Conservation (phyloP, 192 early-diverging fungal species). For the Backusella tarrabulga region DNA sequence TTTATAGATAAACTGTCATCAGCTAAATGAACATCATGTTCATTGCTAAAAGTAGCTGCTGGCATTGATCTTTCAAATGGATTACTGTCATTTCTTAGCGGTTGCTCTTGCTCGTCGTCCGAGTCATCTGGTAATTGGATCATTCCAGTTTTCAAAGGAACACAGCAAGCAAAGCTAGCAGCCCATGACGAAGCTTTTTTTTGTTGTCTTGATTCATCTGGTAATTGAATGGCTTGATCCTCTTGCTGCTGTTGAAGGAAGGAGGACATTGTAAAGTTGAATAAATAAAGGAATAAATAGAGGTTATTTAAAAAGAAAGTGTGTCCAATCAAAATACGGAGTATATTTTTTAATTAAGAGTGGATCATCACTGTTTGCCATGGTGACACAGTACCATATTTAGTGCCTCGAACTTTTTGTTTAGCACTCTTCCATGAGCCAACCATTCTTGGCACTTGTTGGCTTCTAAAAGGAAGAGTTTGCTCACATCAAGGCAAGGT, state of each 20-base stretch:
- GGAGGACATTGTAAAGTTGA: background rate
- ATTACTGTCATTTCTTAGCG: background rate
- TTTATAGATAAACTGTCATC: background rate
- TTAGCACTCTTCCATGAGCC: background rate
- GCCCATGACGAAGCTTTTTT: background rate
- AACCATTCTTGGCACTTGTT: background rate
- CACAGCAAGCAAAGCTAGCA: background rate
- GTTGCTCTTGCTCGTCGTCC: constrained; percentile 7
- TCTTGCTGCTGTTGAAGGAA: background rate
- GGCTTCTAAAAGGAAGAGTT: background rate
- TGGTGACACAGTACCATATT: background rate
- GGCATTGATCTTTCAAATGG: constrained; percentile 1
- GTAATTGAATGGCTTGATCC: constrained; percentile 27
- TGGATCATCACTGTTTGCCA: background rate
- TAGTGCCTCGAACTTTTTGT: background rate
- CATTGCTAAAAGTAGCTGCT: background rate
- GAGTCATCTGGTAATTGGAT: constrained; percentile 16
- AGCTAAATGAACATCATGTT: background rate
- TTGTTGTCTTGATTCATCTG: background rate
- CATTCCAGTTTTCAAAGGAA: background rate
- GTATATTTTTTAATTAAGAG: background rate
- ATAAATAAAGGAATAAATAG: background rate
- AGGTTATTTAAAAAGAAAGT: background rate
- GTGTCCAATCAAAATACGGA: background rate
- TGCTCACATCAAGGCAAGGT: background rate